Base-by-base conservation (phyloP, 441 rosid species). In the Melianthus villosus region DNA sequence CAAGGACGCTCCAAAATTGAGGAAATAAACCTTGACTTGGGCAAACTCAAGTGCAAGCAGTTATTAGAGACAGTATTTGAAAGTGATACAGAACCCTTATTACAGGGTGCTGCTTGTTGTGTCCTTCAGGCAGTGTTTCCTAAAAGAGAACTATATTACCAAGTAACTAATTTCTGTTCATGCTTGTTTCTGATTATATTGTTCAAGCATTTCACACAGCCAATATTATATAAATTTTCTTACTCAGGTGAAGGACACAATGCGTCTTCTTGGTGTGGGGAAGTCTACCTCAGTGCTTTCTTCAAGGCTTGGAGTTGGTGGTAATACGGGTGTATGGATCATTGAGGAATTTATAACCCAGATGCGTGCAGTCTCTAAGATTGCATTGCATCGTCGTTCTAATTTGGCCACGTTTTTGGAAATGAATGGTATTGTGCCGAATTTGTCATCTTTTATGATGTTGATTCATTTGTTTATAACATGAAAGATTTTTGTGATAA, bases 321-420 rank as follows among this genome's bases (percentile, higher is more conserved):
- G 81, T 40, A 48, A 65, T 30, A 58, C 80, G 7, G 86, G 82
- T 51, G 75, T 76, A 20, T 81, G 94, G 83, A 73, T 83, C 54
- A 74, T 93, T 55, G 97, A 79, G 63, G 99, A 93, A 65, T 87
- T 93, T 59, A 87, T 75, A 41, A 77, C 85, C 51, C 99, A 83
- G 69, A 87, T 93, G 96, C 86, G 81, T 50, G 93, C 93, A n/a
- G 91, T 93, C 36, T 87, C 97, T 48, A 93, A 77, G 84, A 79
- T 87, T 66, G 93, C 99, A 41, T 61, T 93, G 82, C 85, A 77
- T 49, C 97, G 93, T 32, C 92, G 70, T 38, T 66, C 82, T 53
- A 87, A 83, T 72, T 73, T 93, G 48, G 78, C 93, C 11, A 48
- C 20, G 46, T 87, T 87, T 58, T 62, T 93, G 60, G 97, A 87